phyloP scores from a whole-genome alignment of 1,139 yeast genomes.

The Saccharomycopsis crataegensis region DNA sequence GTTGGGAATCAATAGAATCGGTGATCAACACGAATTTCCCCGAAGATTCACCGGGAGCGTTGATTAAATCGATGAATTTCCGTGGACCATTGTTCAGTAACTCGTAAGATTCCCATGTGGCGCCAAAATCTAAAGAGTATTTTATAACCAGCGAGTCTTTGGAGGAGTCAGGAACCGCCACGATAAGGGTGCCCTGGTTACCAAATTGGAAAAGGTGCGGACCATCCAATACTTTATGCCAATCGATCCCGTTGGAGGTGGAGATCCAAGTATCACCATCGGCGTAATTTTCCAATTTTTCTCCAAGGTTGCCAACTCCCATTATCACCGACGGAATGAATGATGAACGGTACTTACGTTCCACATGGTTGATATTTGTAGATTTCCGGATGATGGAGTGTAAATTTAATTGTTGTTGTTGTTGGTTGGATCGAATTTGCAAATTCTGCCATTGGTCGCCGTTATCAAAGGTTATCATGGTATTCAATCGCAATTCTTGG shows the following conservation, averaged over 20 bases:
- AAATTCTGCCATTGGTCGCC: slow-evolving; percentile 57
- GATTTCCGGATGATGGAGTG: slow-evolving; percentile 14
- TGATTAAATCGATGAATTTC: slow-evolving; percentile 30
- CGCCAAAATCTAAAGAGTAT: slow-evolving; percentile 58
- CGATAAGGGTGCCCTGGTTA: slow-evolving; percentile 55
- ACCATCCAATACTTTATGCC: slow-evolving; percentile 42
- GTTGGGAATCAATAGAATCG: slow-evolving; percentile 21
- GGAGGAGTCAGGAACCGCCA: slow-evolving; percentile 38
- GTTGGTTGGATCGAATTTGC: slow-evolving; percentile 30
- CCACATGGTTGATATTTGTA: not conserved
- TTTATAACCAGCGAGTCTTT: slow-evolving; percentile 19
- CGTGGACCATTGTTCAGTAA: slow-evolving; percentile 23
- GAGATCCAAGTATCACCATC: slow-evolving; percentile 41
- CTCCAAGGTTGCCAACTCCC: slow-evolving; percentile 31
- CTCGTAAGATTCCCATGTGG: slow-evolving; percentile 39
- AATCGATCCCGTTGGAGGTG: slow-evolving; percentile 55
- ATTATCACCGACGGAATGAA: slow-evolving; percentile 21
- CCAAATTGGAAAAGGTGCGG: slow-evolving; percentile 52
- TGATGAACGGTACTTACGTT: slow-evolving; percentile 12
- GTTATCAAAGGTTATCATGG: slow-evolving; percentile 52
- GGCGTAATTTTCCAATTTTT: slow-evolving; percentile 23
- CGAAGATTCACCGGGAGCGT: slow-evolving; percentile 52
- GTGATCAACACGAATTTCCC: slow-evolving; percentile 36
- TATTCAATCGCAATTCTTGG: slow-evolving; percentile 20
- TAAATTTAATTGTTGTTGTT: slow-evolving; percentile 28